Conservation (phyloP, 495 filamentous ascomycete species). For the Xylona heveae region DNA sequence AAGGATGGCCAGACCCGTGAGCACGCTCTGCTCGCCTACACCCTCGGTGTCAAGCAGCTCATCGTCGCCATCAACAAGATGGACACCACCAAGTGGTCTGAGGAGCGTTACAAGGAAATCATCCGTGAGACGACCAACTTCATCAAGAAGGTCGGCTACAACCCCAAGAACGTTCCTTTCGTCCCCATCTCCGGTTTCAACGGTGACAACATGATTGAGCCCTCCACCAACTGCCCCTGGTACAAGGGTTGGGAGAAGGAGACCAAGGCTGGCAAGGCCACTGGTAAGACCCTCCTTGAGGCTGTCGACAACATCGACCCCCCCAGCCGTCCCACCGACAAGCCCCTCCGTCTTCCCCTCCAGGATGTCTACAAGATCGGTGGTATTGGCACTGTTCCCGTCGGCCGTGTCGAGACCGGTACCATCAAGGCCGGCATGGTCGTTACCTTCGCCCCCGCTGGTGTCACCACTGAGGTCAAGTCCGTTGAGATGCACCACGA, state of each 20-base stretch:
- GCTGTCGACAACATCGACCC: constrained; percentile 94
- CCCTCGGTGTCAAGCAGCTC: constrained; percentile 98
- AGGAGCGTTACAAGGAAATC: constrained; percentile 93
- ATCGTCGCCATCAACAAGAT: constrained; percentile 99
- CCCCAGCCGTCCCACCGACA: constrained; percentile 81
- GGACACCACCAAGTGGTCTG: constrained; percentile 97
- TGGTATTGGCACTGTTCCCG: constrained; percentile 98
- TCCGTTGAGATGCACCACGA: constrained; percentile 99
- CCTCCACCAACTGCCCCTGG: constrained; percentile 90
- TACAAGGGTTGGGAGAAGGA: constrained; percentile 99
- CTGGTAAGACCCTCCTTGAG: constrained; percentile 96
- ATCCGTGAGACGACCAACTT: constrained; percentile 99
- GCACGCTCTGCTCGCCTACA: constrained; percentile 99
- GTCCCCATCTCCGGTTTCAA: constrained; percentile 99
- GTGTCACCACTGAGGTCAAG: constrained; percentile 99
- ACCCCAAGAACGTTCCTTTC: constrained; percentile 95
- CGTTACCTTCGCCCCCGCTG: constrained; percentile 86
- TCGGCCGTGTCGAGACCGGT: constrained; percentile 99
- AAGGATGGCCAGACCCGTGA: constrained; percentile 99
- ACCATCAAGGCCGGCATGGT: constrained; percentile 95
- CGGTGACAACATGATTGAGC: constrained; percentile 98
- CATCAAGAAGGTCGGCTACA: constrained; percentile 99
- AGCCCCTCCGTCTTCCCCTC: constrained; percentile 98
- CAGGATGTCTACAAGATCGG: constrained; percentile 99
- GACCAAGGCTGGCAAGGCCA: constrained; percentile 68